Evolutionary conservation across 345 rosid genomes (phyloP).

Genomic region (Cardamine chenopodiifolia): DNA sequence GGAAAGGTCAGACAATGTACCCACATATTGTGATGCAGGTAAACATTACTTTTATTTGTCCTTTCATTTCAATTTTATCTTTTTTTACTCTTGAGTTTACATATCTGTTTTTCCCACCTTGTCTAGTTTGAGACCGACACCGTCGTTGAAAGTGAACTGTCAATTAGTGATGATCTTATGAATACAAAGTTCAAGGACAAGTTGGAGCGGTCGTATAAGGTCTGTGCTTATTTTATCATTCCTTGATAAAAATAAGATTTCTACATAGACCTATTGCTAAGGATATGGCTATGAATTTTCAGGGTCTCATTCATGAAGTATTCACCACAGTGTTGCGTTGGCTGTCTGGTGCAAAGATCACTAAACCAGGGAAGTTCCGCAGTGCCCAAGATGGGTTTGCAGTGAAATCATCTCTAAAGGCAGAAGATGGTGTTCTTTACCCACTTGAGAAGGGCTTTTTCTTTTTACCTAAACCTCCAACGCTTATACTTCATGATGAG

Average conservation of each 20-base stretch:
- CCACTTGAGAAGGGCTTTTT: constrained; percentile 98
- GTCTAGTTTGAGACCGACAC: constrained; percentile 81
- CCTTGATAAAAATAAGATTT: background rate
- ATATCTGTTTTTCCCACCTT: constrained; percentile 12
- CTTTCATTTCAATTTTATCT: background rate
- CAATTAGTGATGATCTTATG: constrained; percentile 75
- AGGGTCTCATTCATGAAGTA: constrained; percentile 97
- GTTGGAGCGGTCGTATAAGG: constrained; percentile 84
- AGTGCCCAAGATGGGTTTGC: constrained; percentile 98
- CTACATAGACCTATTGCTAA: background rate
- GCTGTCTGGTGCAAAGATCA: constrained; percentile 90
- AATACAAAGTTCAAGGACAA: constrained; percentile 88
- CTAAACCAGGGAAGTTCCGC: constrained; percentile 96
- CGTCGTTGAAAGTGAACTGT: constrained; percentile 61
- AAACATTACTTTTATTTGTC: constrained; percentile 16
- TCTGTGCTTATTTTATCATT: constrained; percentile 9
- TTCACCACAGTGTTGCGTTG: constrained; percentile 89
- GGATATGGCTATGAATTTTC: constrained; percentile 6
- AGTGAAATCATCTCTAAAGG: constrained; percentile 94
- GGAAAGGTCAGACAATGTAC: constrained; percentile 94
- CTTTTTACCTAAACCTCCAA: constrained; percentile 97
- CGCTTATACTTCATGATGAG: constrained; percentile 98
- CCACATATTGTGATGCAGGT: constrained; percentile 98
- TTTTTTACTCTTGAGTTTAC: background rate
- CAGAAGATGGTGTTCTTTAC: constrained; percentile 95